A percentile compares a stretch with the other conserved stretches of the same genome.
These are phyloP conservation scores for Artemisia argyi DNA, from an alignment of 129 eudicot species.

Conservation along the genomic window DNA sequence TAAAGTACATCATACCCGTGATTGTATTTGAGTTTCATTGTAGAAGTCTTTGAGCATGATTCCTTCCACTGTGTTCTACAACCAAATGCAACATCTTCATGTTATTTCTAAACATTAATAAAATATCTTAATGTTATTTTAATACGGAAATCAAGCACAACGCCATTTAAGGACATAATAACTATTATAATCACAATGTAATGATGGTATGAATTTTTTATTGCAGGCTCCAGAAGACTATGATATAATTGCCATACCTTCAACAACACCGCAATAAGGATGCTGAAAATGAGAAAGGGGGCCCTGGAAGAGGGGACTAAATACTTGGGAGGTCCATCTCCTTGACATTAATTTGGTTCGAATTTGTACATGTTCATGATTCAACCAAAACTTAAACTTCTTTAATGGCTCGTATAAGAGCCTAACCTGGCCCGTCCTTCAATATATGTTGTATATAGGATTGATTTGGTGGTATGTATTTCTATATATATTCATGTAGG, in stretches of 20 bases:
- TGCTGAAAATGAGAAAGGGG: conserved; percentile 66
- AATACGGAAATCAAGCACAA: no score
- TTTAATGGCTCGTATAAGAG: background rate
- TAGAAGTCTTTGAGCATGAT: no score
- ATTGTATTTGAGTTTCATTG: no score
- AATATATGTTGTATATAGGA: conserved; percentile 24
- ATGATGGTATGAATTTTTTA: conserved; percentile 6
- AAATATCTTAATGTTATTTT: no score
- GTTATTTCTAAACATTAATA: no score
- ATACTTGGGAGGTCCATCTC: conserved; percentile 61
- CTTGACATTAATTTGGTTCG: conserved; percentile 29
- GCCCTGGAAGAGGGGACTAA: conserved; percentile 87
- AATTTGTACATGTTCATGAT: conserved; percentile 25
- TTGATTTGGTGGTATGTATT: background rate
- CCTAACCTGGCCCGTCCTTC: no score
- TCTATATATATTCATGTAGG: conserved; percentile 24
- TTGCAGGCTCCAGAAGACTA: conserved; percentile 89
- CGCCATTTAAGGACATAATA: no score
- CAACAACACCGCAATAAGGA: conserved; percentile 58
- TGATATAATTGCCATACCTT: conserved; percentile 80
- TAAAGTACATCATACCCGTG: no score
- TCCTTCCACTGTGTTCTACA: no score
- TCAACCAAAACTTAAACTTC: conserved; percentile 17
- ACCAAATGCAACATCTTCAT: no score
- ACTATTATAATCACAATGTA: no score